phyloP scores from a whole-genome alignment of 2,329 filamentous ascomycete genomes.

The Stemphylium lycopersici region DNA sequence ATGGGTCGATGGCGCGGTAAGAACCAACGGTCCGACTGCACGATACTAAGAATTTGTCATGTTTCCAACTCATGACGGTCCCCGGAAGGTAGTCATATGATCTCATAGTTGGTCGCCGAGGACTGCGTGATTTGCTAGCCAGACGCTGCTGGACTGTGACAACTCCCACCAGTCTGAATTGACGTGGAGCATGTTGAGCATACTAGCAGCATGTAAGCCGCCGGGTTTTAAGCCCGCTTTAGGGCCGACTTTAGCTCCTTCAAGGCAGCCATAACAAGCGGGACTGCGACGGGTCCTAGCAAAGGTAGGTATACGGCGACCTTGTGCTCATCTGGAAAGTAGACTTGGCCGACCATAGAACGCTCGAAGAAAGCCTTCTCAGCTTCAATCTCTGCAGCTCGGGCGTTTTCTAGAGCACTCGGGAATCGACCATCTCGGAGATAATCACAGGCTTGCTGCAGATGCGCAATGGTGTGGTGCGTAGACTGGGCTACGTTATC shows the following conservation, averaged over 20 bases:
- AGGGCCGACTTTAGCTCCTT: conserved; percentile 64
- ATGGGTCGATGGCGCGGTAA: not conserved
- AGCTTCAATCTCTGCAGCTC: conserved; percentile 84
- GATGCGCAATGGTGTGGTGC: conserved; percentile 75
- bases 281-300: conserved; percentile 88
- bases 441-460: conserved; percentile 76
- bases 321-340: conserved; percentile 98
- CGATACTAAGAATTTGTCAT: not conserved
- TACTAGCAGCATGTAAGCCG: too few relatives aligned
- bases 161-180: too few relatives aligned
- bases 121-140: not conserved
- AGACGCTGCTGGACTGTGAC: not conserved
- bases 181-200: too few relatives aligned
- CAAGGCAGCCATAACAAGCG: conserved; percentile 79
- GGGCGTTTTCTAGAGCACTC: conserved; percentile 76
- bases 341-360: conserved; percentile 98
- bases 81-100: not conserved
- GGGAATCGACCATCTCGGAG: conserved; percentile 68
- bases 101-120: not conserved
- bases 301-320: conserved; percentile 93
- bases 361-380: conserved; percentile 98
- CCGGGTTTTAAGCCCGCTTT: conserved; percentile 23
- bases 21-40: not conserved
- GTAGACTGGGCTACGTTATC: conserved; percentile 85
- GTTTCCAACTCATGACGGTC: not conserved